phyloP scores from a whole-genome alignment of 768 basidiomycete genomes.

The Leccinum longicurvipes region DNA sequence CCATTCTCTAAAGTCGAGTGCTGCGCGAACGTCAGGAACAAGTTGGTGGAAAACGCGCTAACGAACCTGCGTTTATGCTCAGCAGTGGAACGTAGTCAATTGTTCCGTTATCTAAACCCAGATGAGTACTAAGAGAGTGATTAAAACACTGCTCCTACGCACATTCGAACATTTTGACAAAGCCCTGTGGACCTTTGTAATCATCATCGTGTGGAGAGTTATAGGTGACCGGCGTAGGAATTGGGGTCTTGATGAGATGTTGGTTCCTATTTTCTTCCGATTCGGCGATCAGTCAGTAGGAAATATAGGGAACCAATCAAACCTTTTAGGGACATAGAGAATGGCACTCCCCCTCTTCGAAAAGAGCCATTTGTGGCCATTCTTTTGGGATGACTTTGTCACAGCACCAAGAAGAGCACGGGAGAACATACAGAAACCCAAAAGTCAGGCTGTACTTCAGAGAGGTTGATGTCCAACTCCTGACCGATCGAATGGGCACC shows the following conservation, averaged over 20 bases:
- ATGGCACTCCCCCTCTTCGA: slow-evolving; percentile 65
- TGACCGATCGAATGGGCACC: slow-evolving; percentile 80
- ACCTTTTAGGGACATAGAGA: slow-evolving; percentile 71
- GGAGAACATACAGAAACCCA: slow-evolving; percentile 63
- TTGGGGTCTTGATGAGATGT: slow-evolving; percentile 53
- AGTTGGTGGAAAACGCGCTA: neutral
- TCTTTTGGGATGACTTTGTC: slow-evolving; percentile 36
- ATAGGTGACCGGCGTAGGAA: slow-evolving; percentile 57
- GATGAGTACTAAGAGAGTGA: neutral
- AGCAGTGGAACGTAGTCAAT: slow-evolving; percentile 53
- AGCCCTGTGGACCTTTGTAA: slow-evolving; percentile 31
- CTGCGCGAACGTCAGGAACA: slow-evolving; percentile 32
- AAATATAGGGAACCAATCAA: slow-evolving; percentile 8
- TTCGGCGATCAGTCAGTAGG: neutral
- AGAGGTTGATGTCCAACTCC: slow-evolving; percentile 57
- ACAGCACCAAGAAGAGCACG: neutral
- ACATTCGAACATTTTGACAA: slow-evolving; percentile 51
- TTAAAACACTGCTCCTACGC: neutral
- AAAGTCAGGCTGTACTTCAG: slow-evolving; percentile 61
- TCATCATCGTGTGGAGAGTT: slow-evolving; percentile 42
- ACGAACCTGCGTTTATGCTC: slow-evolving; percentile 49
- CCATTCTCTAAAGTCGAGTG: slow-evolving; percentile 67
- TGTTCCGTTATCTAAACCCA: slow-evolving; percentile 57
- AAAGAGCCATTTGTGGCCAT: slow-evolving; percentile 85
- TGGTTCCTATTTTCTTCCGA: slow-evolving; percentile 44